A percentile compares a stretch with the other conserved stretches of the same genome.
Evolutionary conservation across 169 alveolate species (phyloP).

Genomic region (Eimeria maxima): DNA sequence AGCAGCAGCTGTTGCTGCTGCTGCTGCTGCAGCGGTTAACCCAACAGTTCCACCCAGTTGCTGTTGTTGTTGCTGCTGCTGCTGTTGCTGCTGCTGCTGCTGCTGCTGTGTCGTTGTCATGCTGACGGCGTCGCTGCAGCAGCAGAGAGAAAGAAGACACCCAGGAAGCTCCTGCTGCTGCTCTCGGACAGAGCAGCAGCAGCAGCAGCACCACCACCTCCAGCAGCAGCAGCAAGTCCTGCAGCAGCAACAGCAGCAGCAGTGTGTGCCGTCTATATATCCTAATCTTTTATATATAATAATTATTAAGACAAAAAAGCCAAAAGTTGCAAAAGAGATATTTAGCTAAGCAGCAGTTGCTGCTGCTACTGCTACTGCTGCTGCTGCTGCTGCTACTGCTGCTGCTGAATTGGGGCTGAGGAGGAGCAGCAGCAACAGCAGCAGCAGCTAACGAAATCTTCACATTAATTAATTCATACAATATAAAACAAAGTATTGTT

Average conservation of each 20-base stretch:
- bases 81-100: constrained; percentile 26
- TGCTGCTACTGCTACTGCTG: too few species aligned
- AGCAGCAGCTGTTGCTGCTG: neutral
- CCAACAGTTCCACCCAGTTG: neutral
- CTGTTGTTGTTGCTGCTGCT: neutral
- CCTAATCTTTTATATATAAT: neutral
- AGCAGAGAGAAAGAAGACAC: neutral
- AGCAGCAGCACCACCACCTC: neutral
- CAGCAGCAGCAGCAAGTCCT: neutral
- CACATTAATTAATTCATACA: too few species aligned
- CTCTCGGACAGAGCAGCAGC: constrained; percentile 9
- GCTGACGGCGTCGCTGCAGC: constrained; percentile 14
- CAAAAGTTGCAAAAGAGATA: too few species aligned
- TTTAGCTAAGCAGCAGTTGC: too few species aligned
- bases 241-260: neutral
- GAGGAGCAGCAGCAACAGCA: too few species aligned
- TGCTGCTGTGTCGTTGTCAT: neutral
- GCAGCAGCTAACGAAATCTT: too few species aligned
- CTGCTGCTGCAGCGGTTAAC: constrained; percentile 16
- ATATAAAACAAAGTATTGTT: too few species aligned
- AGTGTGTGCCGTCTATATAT: neutral
- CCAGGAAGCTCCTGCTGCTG: neutral
- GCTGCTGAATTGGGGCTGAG: too few species aligned
- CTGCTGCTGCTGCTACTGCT: too few species aligned
- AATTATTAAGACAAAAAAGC: too few species aligned